These are phyloP conservation scores for Colletotrichum cuscutae DNA, from an alignment of 2,329 filamentous ascomycete genomes.

Conservation along the genomic window DNA sequence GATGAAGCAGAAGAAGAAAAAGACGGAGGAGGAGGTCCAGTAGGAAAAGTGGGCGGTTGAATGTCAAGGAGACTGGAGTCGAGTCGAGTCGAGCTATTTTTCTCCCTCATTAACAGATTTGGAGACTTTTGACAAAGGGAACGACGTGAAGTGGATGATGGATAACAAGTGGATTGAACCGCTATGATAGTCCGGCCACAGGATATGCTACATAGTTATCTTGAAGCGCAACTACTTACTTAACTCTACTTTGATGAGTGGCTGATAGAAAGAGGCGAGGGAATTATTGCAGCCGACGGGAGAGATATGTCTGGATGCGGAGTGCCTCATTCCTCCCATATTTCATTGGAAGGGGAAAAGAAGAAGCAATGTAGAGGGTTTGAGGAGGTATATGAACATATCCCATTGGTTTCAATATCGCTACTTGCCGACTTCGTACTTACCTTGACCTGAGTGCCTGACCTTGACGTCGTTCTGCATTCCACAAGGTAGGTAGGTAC, in stretches of 20 bases:
- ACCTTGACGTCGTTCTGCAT: not conserved
- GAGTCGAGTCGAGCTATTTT: not conserved
- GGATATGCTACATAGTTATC: not conserved
- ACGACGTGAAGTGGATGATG: constrained; percentile 19
- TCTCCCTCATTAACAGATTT: not conserved
- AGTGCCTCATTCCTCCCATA: not conserved
- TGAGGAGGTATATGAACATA: no score
- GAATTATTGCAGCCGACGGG: not conserved
- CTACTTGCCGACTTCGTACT: not conserved
- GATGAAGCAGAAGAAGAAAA: not conserved
- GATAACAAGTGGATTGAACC: not conserved
- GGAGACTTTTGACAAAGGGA: not conserved
- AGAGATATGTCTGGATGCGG: not conserved
- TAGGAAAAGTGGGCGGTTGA: constrained; percentile 1
- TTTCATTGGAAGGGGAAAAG: not conserved
- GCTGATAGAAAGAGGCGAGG: not conserved
- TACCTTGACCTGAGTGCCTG: no score
- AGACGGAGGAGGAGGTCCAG: not conserved
- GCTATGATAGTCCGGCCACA: not conserved
- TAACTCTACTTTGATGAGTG: not conserved
- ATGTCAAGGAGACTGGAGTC: not conserved
- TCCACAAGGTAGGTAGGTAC: not conserved
- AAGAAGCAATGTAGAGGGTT: not conserved
- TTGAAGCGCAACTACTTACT: not conserved
- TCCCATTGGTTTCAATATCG: not conserved